These are phyloP conservation scores for Blumeria graminis DNA, from an alignment of 2,329 filamentous ascomycete genomes.

Conservation along the genomic window DNA sequence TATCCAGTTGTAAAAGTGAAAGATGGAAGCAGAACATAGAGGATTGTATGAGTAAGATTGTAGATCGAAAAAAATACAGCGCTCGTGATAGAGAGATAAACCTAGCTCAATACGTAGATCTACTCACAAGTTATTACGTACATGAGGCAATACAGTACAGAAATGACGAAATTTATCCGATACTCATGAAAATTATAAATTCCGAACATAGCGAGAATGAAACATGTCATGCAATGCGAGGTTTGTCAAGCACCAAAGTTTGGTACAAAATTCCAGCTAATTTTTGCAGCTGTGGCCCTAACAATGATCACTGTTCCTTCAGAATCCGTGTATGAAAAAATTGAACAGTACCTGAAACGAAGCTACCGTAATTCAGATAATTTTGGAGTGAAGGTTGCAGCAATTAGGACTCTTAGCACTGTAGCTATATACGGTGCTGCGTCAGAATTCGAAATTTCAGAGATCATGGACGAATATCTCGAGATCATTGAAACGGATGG, in stretches of 20 bases:
- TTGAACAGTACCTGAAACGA: conserved; percentile 29
- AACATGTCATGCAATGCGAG: conserved; percentile 34
- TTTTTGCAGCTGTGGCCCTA: conserved; percentile 28
- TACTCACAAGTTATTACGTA: conserved; percentile 36
- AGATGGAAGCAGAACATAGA: conserved; percentile 32
- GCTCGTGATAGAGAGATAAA: conserved; percentile 36
- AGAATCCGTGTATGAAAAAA: conserved; percentile 33
- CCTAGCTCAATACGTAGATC: conserved; percentile 30
- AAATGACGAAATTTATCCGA: conserved; percentile 29
- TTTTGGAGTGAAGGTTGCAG: conserved; percentile 31
- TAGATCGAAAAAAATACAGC: conserved; percentile 43
- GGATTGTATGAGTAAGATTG: conserved; percentile 36
- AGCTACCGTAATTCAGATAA: conserved; percentile 36
- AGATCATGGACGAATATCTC: conserved; percentile 40
- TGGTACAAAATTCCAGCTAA: neutral
- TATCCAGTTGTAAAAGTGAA: conserved; percentile 11
- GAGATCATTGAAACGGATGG: conserved; percentile 48
- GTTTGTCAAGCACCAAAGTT: conserved; percentile 12
- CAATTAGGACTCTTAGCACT: conserved; percentile 38
- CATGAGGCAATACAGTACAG: conserved; percentile 30
- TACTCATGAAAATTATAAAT: conserved; percentile 38
- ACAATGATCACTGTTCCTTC: conserved; percentile 37
- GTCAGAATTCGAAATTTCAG: conserved; percentile 32
- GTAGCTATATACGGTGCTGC: conserved; percentile 42
- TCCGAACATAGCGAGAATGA: conserved; percentile 37